Conservation (phyloP, 345 rosid species). For the Lagerstroemia speciosa region DNA sequence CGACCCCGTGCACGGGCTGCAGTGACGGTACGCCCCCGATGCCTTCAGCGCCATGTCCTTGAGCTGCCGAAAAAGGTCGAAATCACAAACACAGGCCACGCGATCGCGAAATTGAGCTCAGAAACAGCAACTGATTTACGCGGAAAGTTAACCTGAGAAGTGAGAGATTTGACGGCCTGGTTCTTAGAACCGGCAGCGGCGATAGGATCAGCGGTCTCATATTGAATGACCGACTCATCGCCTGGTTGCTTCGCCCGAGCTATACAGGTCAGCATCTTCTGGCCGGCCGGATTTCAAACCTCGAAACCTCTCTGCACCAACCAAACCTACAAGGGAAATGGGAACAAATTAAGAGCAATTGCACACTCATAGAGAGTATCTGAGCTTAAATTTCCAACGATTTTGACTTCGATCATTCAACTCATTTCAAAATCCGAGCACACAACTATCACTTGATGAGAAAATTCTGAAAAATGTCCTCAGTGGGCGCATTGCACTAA, state of each 20-base stretch:
- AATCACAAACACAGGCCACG: background rate
- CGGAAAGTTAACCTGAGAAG: slow-evolving; percentile 58
- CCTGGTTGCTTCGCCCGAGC: slow-evolving; percentile 77
- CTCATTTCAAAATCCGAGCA: background rate
- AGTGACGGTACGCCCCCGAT: slow-evolving; percentile 81
- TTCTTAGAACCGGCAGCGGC: slow-evolving; percentile 21
- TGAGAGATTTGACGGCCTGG: slow-evolving; percentile 57
- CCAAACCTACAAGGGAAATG: background rate
- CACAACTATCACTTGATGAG: background rate
- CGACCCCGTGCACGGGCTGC: slow-evolving; percentile 69
- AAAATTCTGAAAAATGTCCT: too few relatives aligned
- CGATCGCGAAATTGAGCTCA: background rate
- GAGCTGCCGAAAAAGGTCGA: slow-evolving; percentile 35
- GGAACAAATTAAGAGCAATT: background rate
- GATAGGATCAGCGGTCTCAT: slow-evolving; percentile 34
- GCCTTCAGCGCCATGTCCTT: slow-evolving; percentile 92
- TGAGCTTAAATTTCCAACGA: background rate
- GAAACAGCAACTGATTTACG: background rate
- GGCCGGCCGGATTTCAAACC: background rate
- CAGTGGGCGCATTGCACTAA: too few relatives aligned
- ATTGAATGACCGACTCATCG: slow-evolving; percentile 54
- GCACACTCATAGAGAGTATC: background rate
- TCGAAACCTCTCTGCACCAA: slow-evolving; percentile 2
- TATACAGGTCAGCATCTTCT: slow-evolving; percentile 87
- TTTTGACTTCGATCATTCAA: background rate